Base-by-base conservation (phyloP, 1,284 basidiomycete species). In the Bondarzewia mesenterica region DNA sequence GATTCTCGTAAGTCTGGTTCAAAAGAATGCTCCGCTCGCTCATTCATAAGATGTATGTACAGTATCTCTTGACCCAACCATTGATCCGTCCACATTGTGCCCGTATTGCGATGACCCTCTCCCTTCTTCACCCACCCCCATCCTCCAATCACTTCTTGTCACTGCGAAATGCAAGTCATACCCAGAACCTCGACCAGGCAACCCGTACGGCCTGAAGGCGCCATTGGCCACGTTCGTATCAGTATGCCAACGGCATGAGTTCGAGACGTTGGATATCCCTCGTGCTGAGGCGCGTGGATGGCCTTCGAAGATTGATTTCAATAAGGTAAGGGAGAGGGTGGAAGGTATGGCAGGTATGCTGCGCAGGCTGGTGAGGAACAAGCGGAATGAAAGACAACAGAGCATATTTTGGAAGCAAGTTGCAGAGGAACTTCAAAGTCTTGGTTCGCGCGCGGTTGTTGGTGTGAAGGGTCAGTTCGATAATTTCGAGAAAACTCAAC, bases 91-190 rank as follows among this genome's bases (percentile, higher is more conserved):
- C 5, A 78, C 71, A 0, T 63, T 89, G 2, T 91, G 88, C 57
- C 86, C 87, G 0, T 91, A 82, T 62, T 91, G 87, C 54, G 87
- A 91, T 56, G 73, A 77, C 27, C 71, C 65, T 0, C 70, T 89
- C 6, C 89, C 87, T 2, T 51, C 68, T 2, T 64, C 71, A 3
- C 83, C 82, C 2, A 85, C 86, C 0, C 74, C 78, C 1, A 64
- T 73, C 23, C 68, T 90, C n/a, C 56, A 58, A 14, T 63, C 66
- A 3, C 69, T 90, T n/a, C 69, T 89, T 5, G 62, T 65, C 1
- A 61, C 65, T 2, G 76, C 77, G 1, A 67, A 65, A 42, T 65
- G 65, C 36, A 78, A 75, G 52, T 83, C 86, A 0, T 58, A 61
- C 43, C 66, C 65, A 1, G 81, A 85, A 50, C 74, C 81, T 7